Conservation (phyloP, 1,139 yeast genomes). For the Saccharomycopsis crataegensis region DNA sequence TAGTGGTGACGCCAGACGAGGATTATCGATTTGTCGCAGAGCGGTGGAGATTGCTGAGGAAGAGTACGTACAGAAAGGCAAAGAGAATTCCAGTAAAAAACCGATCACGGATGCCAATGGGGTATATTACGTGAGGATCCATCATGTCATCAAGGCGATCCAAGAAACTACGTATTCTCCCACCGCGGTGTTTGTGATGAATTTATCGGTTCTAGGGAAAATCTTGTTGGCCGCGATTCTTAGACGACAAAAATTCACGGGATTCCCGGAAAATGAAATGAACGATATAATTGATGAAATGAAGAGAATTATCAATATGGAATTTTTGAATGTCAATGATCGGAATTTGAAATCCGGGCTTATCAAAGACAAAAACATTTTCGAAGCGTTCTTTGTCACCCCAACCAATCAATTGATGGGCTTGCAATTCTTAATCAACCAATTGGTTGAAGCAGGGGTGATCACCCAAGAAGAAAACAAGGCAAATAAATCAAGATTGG, state of each 20-base stretch:
- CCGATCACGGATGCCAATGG: slow-evolving; percentile 24
- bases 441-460: slow-evolving; percentile 73
- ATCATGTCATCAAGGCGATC: slow-evolving; percentile 70
- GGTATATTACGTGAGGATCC: slow-evolving; percentile 52
- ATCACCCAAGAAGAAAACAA: slow-evolving; percentile 56
- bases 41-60: slow-evolving; percentile 85
- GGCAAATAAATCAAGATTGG: slow-evolving; percentile 58
- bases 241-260: slow-evolving; percentile 58
- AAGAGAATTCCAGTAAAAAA: slow-evolving; percentile 20
- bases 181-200: slow-evolving; percentile 46
- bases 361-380: slow-evolving; percentile 19
- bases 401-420: slow-evolving; percentile 25
- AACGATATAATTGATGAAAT: slow-evolving; percentile 80
- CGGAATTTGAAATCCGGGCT: slow-evolving; percentile 10
- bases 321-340: slow-evolving; percentile 18
- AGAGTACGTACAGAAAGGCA: slow-evolving; percentile 34
- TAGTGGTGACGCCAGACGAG: slow-evolving; percentile 95
- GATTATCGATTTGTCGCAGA: slow-evolving; percentile 78
- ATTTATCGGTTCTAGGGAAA: slow-evolving; percentile 64
- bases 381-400: slow-evolving; percentile 31
- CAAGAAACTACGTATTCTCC: slow-evolving; percentile 78
- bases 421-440: slow-evolving; percentile 49
- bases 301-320: slow-evolving; percentile 38
- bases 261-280: slow-evolving; percentile 60
- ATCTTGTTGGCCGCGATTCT: slow-evolving; percentile 63